Evolutionary conservation across 805 yeast genomes (phyloP), one percentile per base, ranked within the genome.

Genomic region (Pichia cephalocereana): DNA sequence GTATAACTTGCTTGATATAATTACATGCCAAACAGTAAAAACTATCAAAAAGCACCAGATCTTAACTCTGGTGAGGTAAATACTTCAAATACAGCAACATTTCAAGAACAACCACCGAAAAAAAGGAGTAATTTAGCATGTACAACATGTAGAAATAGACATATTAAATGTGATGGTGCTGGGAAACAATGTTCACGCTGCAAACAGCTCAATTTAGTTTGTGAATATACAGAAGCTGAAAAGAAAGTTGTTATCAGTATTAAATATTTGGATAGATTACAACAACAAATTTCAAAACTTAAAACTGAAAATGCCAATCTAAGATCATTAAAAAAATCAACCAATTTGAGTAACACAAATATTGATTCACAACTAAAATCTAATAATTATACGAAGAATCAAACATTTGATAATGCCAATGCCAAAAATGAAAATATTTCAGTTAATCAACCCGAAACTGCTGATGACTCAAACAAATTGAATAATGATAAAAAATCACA

Each of bases 131-230:
- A 41, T n/a, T 44, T 58, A 17, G 68, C 68, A 3, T 84, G 91
- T 61, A 75, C 76, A 2, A 66, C 86, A 41, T 85, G 93, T 59
- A 70, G 91, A 32, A 74, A 77, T 43, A 71, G 88, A 46, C 93
- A 85, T 63, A 78, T 82, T 40, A 76, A 83, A 52, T 85, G 93
- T 58, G 87, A 87, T 14, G 89, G 89, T 2, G 45, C 28, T 4
- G 87, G 86, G 1, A 76, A 80, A 43, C 88, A 89, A 0, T 85
- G 93, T 60, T 63, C 68, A 45, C 80, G 80, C 57, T 85, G 93
- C 59, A 64, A 63, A 14, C 60, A 71, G 44, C 77, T 83, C 15
- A 73, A 71, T 44, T 67, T 79, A 4, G 70, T 70, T 23, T 85
- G 93, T 66, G 88, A 82, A 56, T 85, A 83, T 54, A 73, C 77